Base-by-base conservation (phyloP, 768 basidiomycete species). In the Psilocybe tampanensis region DNA sequence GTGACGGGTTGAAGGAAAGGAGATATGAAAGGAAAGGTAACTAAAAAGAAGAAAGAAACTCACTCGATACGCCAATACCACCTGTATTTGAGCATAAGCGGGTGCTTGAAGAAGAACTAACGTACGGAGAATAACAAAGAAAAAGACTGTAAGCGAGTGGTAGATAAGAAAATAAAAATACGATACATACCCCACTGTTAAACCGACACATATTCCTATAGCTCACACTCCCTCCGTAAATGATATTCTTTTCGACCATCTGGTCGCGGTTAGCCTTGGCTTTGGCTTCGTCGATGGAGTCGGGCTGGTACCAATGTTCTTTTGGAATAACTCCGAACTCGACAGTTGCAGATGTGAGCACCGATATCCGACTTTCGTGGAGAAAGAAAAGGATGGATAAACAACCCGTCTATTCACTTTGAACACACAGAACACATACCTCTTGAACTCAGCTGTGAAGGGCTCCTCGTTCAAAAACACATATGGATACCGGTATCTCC, bases 31-130 rank as follows among this genome's bases (percentile, higher is more conserved):
- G n/a, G n/a, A n/a, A n/a, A n/a, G n/a, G n/a, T n/a, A n/a, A n/a
- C n/a, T n/a, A n/a, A n/a, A n/a, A n/a, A n/a, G n/a, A n/a, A n/a
- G n/a, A n/a, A n/a, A n/a, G n/a, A 8, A 1, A 60, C 48, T 69
- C 77, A 83, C 84, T 91, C 89, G 44, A 92, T 82, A 13, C 90
- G 79, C 90, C 89, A 92, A 71, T 92, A 92, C 78, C 86, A 92
- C 53, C 86, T 79, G 68, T 86, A 90, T 44, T 83, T 73, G 55
- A 81, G 77, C 48, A 92, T 70, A 15, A 90, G 70, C 3, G 83
- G 80, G 64, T 92, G 90, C 42, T 77, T 71, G 79, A 84, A 92
- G 77, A 92, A 92, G 76, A 83, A 86, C 76, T 85, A 58, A 26
- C n/a, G n/a, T n/a, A n/a, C n/a, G n/a, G n/a, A n/a, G n/a, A n/a